Conservation (phyloP, 345 rosid genomes). For the Corchorus capsularis region DNA sequence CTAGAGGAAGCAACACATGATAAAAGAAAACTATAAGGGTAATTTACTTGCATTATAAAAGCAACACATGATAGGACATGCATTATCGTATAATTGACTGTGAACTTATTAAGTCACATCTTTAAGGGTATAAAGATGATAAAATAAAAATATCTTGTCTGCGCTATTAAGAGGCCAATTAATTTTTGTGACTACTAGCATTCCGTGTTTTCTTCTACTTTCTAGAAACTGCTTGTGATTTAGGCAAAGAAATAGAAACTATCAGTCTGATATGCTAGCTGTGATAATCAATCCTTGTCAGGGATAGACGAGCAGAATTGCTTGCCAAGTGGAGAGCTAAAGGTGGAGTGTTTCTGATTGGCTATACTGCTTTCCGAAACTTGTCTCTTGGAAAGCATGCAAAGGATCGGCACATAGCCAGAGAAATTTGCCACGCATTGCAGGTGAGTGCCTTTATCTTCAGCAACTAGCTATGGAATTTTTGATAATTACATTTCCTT, state of each 20-base stretch:
- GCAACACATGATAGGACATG: no score
- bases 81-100: neutral
- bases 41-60: no score
- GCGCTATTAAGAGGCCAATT: neutral
- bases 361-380: constrained; percentile 90
- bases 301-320: constrained; percentile 84
- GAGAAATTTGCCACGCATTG: constrained; percentile 73
- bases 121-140: neutral
- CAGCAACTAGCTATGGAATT: neutral
- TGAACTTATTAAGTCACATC: neutral
- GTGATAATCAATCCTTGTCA: constrained; percentile 34
- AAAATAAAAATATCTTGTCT: neutral
- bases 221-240: neutral
- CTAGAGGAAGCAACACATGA: neutral
- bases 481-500: neutral
- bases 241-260: neutral
- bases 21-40: no score
- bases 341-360: constrained; percentile 92
- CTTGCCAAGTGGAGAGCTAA: constrained; percentile 86
- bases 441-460: constrained; percentile 53
- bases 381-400: constrained; percentile 84
- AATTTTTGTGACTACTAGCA: neutral
- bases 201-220: neutral
- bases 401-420: constrained; percentile 70
- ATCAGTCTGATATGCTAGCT: constrained; percentile 26